phyloP scores from a whole-genome alignment of 2,329 filamentous ascomycete genomes.

The Aspergillus brasiliensis region DNA sequence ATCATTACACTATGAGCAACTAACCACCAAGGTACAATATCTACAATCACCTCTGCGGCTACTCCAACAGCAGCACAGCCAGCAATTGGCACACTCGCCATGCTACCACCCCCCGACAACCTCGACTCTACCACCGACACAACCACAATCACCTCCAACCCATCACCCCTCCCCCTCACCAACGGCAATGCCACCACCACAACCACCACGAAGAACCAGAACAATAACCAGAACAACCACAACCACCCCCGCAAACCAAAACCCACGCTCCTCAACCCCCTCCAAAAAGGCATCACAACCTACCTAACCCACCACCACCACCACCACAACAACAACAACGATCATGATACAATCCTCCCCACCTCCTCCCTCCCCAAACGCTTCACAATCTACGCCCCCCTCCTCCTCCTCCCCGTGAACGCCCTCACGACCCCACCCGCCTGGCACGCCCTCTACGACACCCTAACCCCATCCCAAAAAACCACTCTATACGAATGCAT shows the following conservation, averaged over 20 bases:
- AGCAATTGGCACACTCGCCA: too few relatives aligned
- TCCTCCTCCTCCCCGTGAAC: conserved; percentile 58
- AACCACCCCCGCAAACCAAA: not conserved
- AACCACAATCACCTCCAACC: too few relatives aligned
- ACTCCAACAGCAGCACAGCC: too few relatives aligned
- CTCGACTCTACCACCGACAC: too few relatives aligned
- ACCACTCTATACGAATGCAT: conserved; percentile 47
- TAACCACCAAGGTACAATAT: too few relatives aligned
- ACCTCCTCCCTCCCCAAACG: conserved; percentile 39
- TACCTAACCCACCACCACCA: conserved; percentile 29
- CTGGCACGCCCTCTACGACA: conserved; percentile 33
- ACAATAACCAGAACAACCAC: not conserved
- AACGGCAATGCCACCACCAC: not conserved
- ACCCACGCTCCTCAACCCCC: conserved; percentile 24
- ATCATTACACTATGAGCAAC: too few relatives aligned
- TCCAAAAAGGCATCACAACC: conserved; percentile 34
- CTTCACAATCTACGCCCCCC: conserved; percentile 59
- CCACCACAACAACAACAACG: conserved; percentile 7
- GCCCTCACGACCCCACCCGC: conserved; percentile 40
- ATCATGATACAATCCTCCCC: conserved; percentile 8
- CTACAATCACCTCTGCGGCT: too few relatives aligned
- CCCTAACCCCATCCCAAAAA: conserved; percentile 31
- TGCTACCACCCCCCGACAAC: too few relatives aligned
- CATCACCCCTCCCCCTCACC: too few relatives aligned
- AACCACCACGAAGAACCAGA: not conserved